Base-by-base conservation (phyloP, 495 filamentous ascomycete genomes). In the Lindgomyces ingoldianus region DNA sequence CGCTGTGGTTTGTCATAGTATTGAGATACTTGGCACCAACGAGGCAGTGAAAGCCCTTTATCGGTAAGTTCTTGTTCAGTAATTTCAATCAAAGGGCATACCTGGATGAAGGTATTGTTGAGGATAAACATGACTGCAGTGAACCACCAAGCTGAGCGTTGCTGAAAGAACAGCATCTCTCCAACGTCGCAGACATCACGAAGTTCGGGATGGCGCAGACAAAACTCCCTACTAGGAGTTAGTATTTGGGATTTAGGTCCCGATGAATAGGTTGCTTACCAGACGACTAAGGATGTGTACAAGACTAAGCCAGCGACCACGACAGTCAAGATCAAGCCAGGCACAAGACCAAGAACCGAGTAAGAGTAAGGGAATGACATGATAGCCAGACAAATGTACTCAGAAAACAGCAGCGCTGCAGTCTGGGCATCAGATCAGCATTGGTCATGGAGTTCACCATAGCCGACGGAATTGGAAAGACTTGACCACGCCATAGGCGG, bases 311-410 rank as follows among this genome's bases (percentile, higher is more conserved):
- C 81, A 8, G 91, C 90, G 53, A 91, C 82, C 26, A 91, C 84
- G 2, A 90, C 80, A 0, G 91, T 96, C 67, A 94, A 70, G 62
- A 96, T 93, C 62, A 96, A 73, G 44, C 91, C 91, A 0, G 91
- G 91, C n/a, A 94, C 89, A 25, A 96, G 81, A 10, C 91, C 91
- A 21, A 96, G 82, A 36, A 91, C 79, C 8, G 90, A 90, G 76
- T 96, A 96, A 0, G 90, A 93, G 80, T 87, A 94, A 0, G 91
- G 91, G 72, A 95, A 95, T 21, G 89, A 93, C 91, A 96, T 96
- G 70, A 95, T 96, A 39, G 91, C 91, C 79, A 96, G 75, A 76
- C 91, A 95, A 53, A 96, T 96, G 69, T 96, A 96, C 76, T 96
- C 91, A 9, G 89, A 91, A 76, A 96, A 94, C 53, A 96, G 84